These are phyloP conservation scores for Ogataea saltuana DNA, from an alignment of 805 yeast genomes.

Conservation along the genomic window DNA sequence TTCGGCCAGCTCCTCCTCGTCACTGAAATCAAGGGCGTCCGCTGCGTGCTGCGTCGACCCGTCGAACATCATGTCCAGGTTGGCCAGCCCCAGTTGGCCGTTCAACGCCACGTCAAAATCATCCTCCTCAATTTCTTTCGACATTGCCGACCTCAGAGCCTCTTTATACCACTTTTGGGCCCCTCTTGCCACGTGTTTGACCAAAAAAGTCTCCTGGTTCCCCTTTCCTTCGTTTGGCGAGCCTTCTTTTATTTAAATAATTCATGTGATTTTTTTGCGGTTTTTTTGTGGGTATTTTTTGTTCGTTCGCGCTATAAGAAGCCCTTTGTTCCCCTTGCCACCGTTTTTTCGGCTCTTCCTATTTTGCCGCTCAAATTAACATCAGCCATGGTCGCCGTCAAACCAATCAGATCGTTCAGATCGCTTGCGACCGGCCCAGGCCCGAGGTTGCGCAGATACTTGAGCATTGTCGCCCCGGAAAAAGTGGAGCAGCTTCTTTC, in stretches of 20 bases:
- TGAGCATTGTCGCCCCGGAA: slow-evolving; percentile 27
- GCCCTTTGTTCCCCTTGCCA: not conserved
- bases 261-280: not conserved
- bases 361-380: not conserved
- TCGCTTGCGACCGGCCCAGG: too few species aligned
- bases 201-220: too few species aligned
- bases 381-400: too few species aligned
- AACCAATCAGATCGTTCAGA: too few species aligned
- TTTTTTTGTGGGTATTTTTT: not conserved
- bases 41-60: slow-evolving; percentile 75
- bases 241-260: not conserved
- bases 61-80: slow-evolving; percentile 37
- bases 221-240: too few species aligned
- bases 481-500: slow-evolving; percentile 19
- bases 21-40: slow-evolving; percentile 92
- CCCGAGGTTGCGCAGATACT: not conserved
- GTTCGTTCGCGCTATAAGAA: not conserved
- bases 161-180: too few species aligned
- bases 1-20: slow-evolving; percentile 92
- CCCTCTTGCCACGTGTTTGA: too few species aligned
- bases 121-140: slow-evolving; percentile 22
- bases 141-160: slow-evolving; percentile 1
- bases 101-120: slow-evolving; percentile 36
- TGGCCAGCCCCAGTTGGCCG: slow-evolving; percentile 34
- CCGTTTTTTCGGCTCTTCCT: not conserved